Base-by-base conservation (phyloP, 805 yeast species). In the Schwanniomyces yamadae region DNA sequence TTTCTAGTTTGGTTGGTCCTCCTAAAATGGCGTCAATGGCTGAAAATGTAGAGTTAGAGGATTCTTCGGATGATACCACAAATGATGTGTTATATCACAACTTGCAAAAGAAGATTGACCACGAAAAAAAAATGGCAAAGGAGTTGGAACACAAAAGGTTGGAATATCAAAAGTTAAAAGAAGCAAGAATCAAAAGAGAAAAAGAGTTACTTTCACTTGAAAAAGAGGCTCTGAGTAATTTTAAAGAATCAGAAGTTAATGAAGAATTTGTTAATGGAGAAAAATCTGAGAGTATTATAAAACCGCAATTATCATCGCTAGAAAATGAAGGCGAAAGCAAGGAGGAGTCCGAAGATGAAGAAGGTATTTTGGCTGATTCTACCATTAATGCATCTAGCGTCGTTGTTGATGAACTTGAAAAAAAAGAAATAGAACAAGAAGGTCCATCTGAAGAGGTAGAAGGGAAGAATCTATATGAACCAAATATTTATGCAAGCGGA, bases 81-180 rank as follows among this genome's bases (percentile, higher is more conserved):
- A 66, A 59, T 28, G 50, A 49, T n/a, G 59, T 57, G 32, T 39
- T 48, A 36, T 43, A 52, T 31, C 45, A 52, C 37, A 56, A 41
- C 27, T 48, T 68, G 18, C 58, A 63, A 38, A 45, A 55, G 36
- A 61, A 69, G 45, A 54, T 70, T 14, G 65, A 57, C 30, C 47
- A 62, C 37, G 76, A 73, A 44, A 61, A 61, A 48, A 52, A 49
- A 13, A 40, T 59, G 36, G 69, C 69, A 16, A 57, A 55, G 27
- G 58, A 64, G 37, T 46, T 70, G 34, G 77, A 71, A 44, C 39
- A 44, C 13, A 58, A 61, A 40, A 61, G 66, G 23, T 44, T 57
- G 20, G 69, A 65, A 36, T 65, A 57, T 40, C 68, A 64, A 40
- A 45, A 50, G 21, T 54, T 66, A 44, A 59, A 57, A 37, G 28